Evolutionary conservation across 2,329 filamentous ascomycete species (phyloP).

Genomic region (Coniochaeta hoffmannii): DNA sequence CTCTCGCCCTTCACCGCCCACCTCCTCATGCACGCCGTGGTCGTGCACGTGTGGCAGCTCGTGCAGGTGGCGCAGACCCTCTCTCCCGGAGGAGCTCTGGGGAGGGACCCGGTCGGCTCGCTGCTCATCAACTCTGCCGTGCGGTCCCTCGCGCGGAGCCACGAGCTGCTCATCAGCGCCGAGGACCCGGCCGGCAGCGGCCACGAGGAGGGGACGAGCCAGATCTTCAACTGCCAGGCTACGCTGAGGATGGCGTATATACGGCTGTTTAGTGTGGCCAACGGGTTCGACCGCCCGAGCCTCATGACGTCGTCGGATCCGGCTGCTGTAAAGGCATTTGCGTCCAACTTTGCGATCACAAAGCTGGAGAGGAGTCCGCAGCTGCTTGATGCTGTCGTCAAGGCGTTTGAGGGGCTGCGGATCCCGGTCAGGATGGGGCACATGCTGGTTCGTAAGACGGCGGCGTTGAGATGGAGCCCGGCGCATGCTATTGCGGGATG

Average conservation of each 20-base stretch:
- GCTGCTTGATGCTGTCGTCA: not conserved
- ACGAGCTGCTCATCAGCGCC: not conserved
- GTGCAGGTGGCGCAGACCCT: not conserved
- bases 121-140: not conserved
- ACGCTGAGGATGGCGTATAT: not conserved
- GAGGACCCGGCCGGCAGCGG: not conserved
- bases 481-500: not conserved
- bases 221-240: not conserved
- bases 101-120: not conserved
- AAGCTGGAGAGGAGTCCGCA: not conserved
- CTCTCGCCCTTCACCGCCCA: not conserved
- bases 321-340: not conserved
- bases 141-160: not conserved
- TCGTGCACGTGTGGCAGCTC: not conserved
- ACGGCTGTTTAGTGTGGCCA: not conserved
- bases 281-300: not conserved
- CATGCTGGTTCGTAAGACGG: conserved; percentile 1
- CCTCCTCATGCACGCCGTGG: not conserved
- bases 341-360: not conserved
- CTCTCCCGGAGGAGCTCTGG: not conserved
- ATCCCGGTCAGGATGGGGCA: not conserved
- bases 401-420: not conserved
- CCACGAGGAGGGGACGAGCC: not conserved
- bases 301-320: not conserved
- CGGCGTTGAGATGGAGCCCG: not conserved